phyloP scores from a whole-genome alignment of 441 rosid genomes.

The Populus hybrid region DNA sequence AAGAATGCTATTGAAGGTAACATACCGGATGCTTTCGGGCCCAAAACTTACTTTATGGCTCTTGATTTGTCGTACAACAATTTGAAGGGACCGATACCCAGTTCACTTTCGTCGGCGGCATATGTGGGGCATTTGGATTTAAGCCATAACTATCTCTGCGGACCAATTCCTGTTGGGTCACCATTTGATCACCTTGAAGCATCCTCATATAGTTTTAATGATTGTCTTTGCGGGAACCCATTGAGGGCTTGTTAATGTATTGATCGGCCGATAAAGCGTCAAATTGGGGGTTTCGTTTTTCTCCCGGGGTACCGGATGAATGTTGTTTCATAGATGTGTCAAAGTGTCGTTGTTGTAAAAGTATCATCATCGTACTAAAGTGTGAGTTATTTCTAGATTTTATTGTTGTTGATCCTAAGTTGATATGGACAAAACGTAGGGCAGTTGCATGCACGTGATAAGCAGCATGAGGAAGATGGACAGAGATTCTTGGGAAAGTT shows the following conservation, averaged over 20 bases:
- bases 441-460: constrained; percentile 22
- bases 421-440: constrained; percentile 9
- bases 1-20: constrained; percentile 62
- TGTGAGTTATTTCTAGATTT: background rate
- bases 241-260: constrained; percentile 13
- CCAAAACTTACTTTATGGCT: constrained; percentile 61
- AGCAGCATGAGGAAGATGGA: background rate
- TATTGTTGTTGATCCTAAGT: background rate
- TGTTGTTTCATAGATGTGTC: background rate
- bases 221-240: constrained; percentile 33
- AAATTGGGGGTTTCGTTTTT: background rate
- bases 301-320: background rate
- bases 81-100: constrained; percentile 61
- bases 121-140: no score
- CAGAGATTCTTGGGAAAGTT: constrained; percentile 3
- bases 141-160: constrained; percentile 85
- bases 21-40: constrained; percentile 72
- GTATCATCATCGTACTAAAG: background rate
- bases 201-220: constrained; percentile 63
- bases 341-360: background rate
- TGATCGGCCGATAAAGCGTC: background rate
- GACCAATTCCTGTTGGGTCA: constrained; percentile 65
- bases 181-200: constrained; percentile 72
- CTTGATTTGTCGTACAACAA: constrained; percentile 70
- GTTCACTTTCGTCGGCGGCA: constrained; percentile 46